These are phyloP conservation scores for Colletotrichum neosansevieriae DNA, from an alignment of 2,329 filamentous ascomycete species.

Conservation along the genomic window DNA sequence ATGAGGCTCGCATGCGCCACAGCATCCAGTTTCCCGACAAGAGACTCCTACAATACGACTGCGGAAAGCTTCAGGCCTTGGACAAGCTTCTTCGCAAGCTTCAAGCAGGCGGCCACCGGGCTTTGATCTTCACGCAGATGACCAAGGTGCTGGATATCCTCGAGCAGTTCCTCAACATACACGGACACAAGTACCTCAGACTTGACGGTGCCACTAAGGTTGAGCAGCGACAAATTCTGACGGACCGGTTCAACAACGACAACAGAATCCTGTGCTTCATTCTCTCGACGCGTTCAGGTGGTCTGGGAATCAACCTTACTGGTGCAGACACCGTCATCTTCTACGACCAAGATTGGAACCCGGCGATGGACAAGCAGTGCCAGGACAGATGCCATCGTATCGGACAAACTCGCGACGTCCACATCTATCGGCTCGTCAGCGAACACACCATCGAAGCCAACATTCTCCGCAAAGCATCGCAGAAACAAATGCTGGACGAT, in stretches of 20 bases:
- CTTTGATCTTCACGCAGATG: slow-evolving; percentile 99
- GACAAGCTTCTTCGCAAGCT: slow-evolving; percentile 88
- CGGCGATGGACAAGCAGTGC: slow-evolving; percentile 99
- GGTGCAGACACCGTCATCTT: slow-evolving; percentile 98
- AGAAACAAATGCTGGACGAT: slow-evolving; percentile 97
- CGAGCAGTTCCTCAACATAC: slow-evolving; percentile 97
- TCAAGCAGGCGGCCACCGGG: slow-evolving; percentile 90
- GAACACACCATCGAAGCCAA: slow-evolving; percentile 98
- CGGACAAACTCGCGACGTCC: slow-evolving; percentile 95
- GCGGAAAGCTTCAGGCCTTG: slow-evolving; percentile 92
- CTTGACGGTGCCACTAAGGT: slow-evolving; percentile 97
- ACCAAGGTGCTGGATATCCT: slow-evolving; percentile 97
- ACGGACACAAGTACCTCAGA: slow-evolving; percentile 95
- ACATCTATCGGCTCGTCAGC: slow-evolving; percentile 95
- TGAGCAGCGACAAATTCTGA: slow-evolving; percentile 93
- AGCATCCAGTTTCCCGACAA: slow-evolving; percentile 98
- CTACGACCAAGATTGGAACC: slow-evolving; percentile 99
- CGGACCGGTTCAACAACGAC: slow-evolving; percentile 97
- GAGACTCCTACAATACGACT: slow-evolving; percentile 95
- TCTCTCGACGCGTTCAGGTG: slow-evolving; percentile 91
- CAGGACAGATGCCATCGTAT: slow-evolving; percentile 98
- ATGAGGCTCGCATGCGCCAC: slow-evolving; percentile 90
- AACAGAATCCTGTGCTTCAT: slow-evolving; percentile 94
- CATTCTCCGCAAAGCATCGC: slow-evolving; percentile 94
- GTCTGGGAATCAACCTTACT: slow-evolving; percentile 94